Evolutionary conservation across 2,329 filamentous ascomycete species (phyloP), one percentile per base, ranked within the genome.

Genomic region (Fusarium sp.): DNA sequence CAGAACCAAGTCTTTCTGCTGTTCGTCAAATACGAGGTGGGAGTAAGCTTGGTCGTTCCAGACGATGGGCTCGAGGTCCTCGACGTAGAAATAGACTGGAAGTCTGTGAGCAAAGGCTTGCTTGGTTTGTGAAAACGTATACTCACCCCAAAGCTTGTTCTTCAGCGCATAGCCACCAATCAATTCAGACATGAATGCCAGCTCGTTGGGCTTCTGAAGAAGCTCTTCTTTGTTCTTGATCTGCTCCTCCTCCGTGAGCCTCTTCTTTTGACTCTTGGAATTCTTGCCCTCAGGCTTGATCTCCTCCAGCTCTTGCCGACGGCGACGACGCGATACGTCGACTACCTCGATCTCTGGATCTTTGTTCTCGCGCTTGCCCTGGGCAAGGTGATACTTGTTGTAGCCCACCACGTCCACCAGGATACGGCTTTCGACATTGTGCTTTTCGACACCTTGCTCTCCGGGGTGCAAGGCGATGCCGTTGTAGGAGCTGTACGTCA

Each of bases 11-110:
- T 81, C 78, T 65, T 83, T 83, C 32, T 81, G 78, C 55, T 80
- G 74, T 28, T 80, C 76, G 38, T 79, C 76, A 62, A 81, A 81
- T 5, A 83, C 80, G 6, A 83, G 73, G 39, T 81, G 78, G 3
- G 77, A 75, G 61, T 76, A 83, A 0, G 80, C 80, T 7, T 75
- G 66, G 54, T 77, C 75, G 62, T 83, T 82, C 80, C 80, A 82
- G 6, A 69, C 45, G 41, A 82, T 71, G 4, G 77, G 75, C 35
- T 72, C 65, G 55, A 81, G 74, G 44, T 81, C 76, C 35, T 81
- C 78, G 25, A 80, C 64, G 34, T 73, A 78, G 36, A 80, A 78
- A 22, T 70, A 47, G 11, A 73, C 72, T 73, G 53, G 11, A 11
- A 7, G 13, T 26, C 9, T 24, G 24, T 69, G 19, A 69, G 53